Percentiles rank a stretch among this genome's conserved stretches.
Conservation (phyloP, 2,329 filamentous ascomycete genomes). For the Xenosphaeropsis pyriputrescens region DNA sequence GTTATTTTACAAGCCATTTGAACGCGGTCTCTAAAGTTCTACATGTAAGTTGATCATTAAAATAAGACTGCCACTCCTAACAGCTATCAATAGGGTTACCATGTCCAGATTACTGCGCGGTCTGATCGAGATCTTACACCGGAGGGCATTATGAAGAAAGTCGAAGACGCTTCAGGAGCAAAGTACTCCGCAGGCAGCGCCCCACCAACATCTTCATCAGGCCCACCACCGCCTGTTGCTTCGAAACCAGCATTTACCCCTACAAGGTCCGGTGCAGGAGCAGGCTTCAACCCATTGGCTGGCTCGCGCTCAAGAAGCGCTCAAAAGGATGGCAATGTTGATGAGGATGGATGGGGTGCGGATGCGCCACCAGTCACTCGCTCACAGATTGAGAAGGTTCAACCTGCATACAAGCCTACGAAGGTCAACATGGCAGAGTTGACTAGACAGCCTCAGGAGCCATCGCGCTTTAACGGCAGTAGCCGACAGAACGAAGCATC, state of each 20-base stretch:
- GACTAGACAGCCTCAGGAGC: constrained; percentile 54
- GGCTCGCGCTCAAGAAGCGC: constrained; percentile 45
- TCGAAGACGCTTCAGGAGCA: constrained; percentile 83
- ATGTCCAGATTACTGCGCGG: constrained; percentile 92
- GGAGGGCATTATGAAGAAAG: constrained; percentile 81
- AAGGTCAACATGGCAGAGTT: constrained; percentile 89
- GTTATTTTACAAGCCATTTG: constrained; percentile 93
- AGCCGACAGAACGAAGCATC: constrained; percentile 28
- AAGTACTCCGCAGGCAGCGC: constrained; percentile 71
- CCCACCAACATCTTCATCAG: constrained; percentile 31
- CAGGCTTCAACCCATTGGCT: constrained; percentile 49
- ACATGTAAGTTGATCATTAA: constrained; percentile 38
- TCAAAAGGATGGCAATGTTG: constrained; percentile 38
- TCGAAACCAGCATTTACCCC: constrained; percentile 90
- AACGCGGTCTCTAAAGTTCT: constrained; percentile 82
- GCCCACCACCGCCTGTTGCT: constrained; percentile 46
- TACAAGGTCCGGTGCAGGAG: constrained; percentile 33
- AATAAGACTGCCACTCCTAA: constrained; percentile 2
- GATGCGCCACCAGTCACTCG: constrained; percentile 88
- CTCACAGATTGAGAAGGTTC: constrained; percentile 80
- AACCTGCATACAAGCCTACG: constrained; percentile 84
- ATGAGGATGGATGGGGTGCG: constrained; percentile 84
- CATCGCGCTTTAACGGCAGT: constrained; percentile 41
- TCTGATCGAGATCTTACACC: constrained; percentile 81
- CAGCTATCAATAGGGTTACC: constrained; percentile 51